Base-by-base conservation (phyloP, 2,329 filamentous ascomycete species). In the Xylaria arbuscula region DNA sequence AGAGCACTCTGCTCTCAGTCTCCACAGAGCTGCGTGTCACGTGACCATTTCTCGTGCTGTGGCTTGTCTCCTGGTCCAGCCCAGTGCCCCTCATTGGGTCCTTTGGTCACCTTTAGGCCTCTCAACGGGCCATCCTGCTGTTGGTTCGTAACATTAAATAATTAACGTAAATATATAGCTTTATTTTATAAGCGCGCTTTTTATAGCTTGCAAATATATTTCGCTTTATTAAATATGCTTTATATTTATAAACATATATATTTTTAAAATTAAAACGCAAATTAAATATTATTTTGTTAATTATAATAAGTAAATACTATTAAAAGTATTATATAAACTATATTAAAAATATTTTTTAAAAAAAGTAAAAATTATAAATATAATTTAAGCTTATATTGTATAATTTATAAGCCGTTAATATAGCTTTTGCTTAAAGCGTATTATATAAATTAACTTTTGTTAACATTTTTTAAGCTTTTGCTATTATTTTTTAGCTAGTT, bases 331-430 rank as follows among this genome's bases (percentile, higher is more conserved):
- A n/a, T 19, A n/a, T 55, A 38, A 55, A 22, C 3, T 53, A 53
- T 9, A 17, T n/a, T 53, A 53, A 34, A 53, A 53, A 2, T 32
- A 53, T 8, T 53, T n/a, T n/a, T 53, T 53, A 17, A 53, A n/a
- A 34, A 53, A 53, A 1, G 34, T 34, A 53, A 8, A 53, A 34
- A 53, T 53, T 53, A 53, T 53, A 53, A 28, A 28, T 28, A 28
- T 28, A 34, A 5, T n/a, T 55, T 38, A 55, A 38, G 34, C 9
- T 55, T 55, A 13, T 38, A 55, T 38, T 55, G 38, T 55, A 55
- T 38, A 55, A 8, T 24, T 55, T 22, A 22, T 15, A 4, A 22
- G 10, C 17, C 15, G 13, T 22, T 11, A 38, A 55, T 38, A 55
- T 22, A 6, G 10, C 8, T 55, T 55, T 38, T 40, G 38, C 2